Conservation (phyloP, 495 filamentous ascomycete genomes). For the Penicillium roqueforti region DNA sequence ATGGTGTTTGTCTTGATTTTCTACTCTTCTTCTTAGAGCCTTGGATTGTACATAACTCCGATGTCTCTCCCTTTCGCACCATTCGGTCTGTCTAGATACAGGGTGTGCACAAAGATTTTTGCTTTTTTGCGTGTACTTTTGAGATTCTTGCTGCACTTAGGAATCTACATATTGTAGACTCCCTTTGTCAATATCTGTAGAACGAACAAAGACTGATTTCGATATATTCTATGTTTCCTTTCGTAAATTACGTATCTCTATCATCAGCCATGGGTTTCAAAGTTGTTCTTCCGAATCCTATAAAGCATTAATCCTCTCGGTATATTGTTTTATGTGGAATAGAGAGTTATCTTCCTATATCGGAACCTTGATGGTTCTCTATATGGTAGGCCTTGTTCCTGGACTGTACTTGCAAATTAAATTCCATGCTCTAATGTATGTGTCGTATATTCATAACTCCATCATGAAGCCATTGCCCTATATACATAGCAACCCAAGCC, state of each 20-base stretch:
- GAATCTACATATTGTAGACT: neutral
- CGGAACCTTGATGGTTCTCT: neutral
- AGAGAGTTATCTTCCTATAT: neutral
- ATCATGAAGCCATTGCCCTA: neutral
- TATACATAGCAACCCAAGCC: no score
- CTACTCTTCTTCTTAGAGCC: conserved; percentile 2
- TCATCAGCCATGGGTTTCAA: neutral
- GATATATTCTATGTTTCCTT: neutral
- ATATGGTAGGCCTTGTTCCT: neutral
- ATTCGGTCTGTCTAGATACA: neutral
- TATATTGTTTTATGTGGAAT: neutral
- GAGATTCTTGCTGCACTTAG: neutral
- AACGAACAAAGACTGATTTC: neutral
- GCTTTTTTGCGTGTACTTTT: neutral
- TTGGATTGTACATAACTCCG: neutral
- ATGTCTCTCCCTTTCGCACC: neutral
- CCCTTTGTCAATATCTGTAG: neutral
- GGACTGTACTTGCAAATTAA: neutral
- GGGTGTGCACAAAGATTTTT: neutral
- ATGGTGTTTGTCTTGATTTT: conserved; percentile 6
- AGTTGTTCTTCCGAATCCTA: neutral
- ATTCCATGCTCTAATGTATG: conserved; percentile 6
- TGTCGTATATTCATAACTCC: conserved; percentile 7
- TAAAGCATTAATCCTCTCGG: neutral
- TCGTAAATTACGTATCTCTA: neutral